Evolutionary conservation across 179 eudicot species (phyloP), one percentile per base, ranked within the genome.

Genomic region (Silene vulgaris): DNA sequence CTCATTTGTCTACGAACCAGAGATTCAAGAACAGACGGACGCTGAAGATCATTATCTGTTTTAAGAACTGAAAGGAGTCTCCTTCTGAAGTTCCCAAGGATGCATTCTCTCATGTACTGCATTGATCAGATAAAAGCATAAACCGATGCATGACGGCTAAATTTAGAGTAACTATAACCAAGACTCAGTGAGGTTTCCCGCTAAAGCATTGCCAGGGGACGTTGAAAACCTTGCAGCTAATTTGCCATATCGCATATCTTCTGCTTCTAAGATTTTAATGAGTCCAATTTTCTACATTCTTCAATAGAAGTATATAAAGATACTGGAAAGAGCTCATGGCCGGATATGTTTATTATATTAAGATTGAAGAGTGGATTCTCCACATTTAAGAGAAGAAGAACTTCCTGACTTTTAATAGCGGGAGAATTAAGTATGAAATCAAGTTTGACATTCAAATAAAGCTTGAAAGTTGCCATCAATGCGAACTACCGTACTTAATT

Each of bases 31-130:
- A 89, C 85, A 74, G 97, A 88, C 71, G 97, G 99, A 66, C 99
- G 89, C 75, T 95, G 99, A 81, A 95, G 97, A 87, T 92, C 99
- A 65, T 82, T 89, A 83, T 92, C 99, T 73, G 86, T 88, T 82
- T 87, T 92, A 56, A 95, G 85, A 61, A 92, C 88, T 40, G 97
- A 87, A 79, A 88, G 89, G 66, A 95, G 78, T 82, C 97, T 89
- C 82, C 95, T 88, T 81, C 89, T 89, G 83, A 95, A 95, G 85
- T 95, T 95, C 76, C 95, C 99, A 32, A 95, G 90, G 74, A 95
- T 88, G 86, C 99, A 92, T 64, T 95, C 99, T 85, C 99, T 90
- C 99, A 92, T 95, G 86, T 90, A 93, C 98, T 93, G 92, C 89
- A 86, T 81, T 37, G 52, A 20, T 66, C 72, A 1, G 57, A 79